Evolutionary conservation across 345 rosid species (phyloP).

Genomic region (Pelargonium nanum): DNA sequence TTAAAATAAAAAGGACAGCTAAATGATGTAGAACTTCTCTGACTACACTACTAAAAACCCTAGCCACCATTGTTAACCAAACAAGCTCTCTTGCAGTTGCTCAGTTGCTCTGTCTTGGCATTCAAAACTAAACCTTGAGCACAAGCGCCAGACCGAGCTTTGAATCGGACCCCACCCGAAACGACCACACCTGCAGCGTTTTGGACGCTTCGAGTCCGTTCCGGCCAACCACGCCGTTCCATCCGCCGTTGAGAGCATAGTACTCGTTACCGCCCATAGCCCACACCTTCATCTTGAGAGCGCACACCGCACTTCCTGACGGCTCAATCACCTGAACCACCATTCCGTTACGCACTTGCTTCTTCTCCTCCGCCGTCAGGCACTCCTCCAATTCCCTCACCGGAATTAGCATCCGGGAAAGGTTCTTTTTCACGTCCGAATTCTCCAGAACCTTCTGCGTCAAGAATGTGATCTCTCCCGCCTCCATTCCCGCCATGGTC

Average conservation of each 20-base stretch:
- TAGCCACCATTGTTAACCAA: too few relatives aligned
- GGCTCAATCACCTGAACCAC: not conserved
- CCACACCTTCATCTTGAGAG: not conserved
- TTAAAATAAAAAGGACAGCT: too few relatives aligned
- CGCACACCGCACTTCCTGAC: not conserved
- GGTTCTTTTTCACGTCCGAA: not conserved
- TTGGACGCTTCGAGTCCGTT: not conserved
- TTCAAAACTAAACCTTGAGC: too few relatives aligned
- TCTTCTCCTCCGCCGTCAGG: not conserved
- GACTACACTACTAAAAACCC: too few relatives aligned
- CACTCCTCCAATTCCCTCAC: not conserved
- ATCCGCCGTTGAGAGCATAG: not conserved
- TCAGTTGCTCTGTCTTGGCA: too few relatives aligned
- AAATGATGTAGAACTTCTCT: too few relatives aligned
- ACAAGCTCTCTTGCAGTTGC: too few relatives aligned
- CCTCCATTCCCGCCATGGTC: not conserved
- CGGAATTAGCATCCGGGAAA: not conserved
- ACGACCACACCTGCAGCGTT: not conserved
- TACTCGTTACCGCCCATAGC: not conserved
- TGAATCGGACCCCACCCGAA: not conserved
- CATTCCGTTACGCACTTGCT: not conserved
- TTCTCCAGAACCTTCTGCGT: not conserved
- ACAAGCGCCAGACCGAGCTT: not conserved
- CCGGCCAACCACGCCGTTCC: not conserved
- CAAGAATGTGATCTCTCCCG: not conserved